A percentile compares a stretch with the other conserved stretches of the same genome.
These are phyloP conservation scores for Davidsoniella neocaledoniae DNA, from an alignment of 2,329 filamentous ascomycete genomes.

Conservation along the genomic window DNA sequence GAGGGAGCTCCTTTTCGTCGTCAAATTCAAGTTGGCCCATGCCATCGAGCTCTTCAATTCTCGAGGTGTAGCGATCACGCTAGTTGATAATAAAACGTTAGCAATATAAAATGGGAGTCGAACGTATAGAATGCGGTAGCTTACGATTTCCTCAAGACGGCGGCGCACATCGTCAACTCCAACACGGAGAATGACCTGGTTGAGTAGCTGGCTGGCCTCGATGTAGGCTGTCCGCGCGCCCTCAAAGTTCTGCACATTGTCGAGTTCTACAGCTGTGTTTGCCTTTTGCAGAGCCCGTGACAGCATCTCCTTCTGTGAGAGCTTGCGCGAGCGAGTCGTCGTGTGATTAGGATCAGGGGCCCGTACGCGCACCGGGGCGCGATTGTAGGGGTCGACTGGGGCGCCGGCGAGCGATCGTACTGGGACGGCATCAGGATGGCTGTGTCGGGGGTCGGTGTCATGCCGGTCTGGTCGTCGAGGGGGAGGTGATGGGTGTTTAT, in stretches of 20 bases:
- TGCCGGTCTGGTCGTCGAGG: conserved; percentile 7
- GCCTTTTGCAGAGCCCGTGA: conserved; percentile 92
- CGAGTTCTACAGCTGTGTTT: conserved; percentile 84
- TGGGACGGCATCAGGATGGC: conserved; percentile 12
- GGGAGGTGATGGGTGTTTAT: conserved; percentile 10
- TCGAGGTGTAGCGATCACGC: conserved; percentile 77
- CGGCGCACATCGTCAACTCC: conserved; percentile 71
- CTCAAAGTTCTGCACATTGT: conserved; percentile 90
- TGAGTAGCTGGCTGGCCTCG: conserved; percentile 76
- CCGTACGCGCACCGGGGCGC: no score
- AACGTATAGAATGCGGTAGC: conserved; percentile 21
- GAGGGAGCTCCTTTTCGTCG: conserved; percentile 62
- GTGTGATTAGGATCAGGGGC: neutral
- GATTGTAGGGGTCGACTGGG: neutral
- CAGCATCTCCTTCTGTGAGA: conserved; percentile 85
- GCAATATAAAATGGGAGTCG: neutral
- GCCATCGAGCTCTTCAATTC: conserved; percentile 72
- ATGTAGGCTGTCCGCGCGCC: conserved; percentile 79
- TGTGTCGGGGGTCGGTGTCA: conserved; percentile 11
- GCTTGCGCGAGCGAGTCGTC: conserved; percentile 16
- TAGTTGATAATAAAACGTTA: conserved; percentile 21
- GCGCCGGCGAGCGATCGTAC: conserved; percentile 8
- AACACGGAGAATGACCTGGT: conserved; percentile 74
- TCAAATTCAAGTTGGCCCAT: conserved; percentile 36
- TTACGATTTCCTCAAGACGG: conserved; percentile 86